Evolutionary conservation across 805 yeast species (phyloP).

Genomic region (Teunomyces kruisii): DNA sequence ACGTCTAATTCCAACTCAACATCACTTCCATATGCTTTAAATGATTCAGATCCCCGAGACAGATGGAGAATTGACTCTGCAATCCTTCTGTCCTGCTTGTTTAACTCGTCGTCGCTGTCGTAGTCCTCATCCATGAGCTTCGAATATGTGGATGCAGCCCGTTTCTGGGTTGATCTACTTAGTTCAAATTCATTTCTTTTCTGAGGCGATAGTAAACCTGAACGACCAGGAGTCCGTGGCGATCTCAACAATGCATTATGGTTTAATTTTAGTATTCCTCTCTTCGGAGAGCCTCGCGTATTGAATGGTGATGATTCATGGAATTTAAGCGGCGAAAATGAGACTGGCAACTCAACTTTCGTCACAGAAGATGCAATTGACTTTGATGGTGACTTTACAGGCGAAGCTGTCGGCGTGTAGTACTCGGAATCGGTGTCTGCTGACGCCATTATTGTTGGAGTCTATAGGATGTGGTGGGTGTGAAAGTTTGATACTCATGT

Average conservation of each 20-base stretch:
- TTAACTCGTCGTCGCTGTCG: slow-evolving; percentile 32
- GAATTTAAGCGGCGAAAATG: background rate
- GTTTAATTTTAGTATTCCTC: slow-evolving; percentile 29
- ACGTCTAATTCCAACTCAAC: slow-evolving; percentile 23
- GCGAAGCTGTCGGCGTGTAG: background rate
- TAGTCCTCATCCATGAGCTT: slow-evolving; percentile 34
- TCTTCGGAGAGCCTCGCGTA: slow-evolving; percentile 29
- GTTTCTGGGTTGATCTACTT: slow-evolving; percentile 49
- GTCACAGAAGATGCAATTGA: background rate
- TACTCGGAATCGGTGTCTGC: background rate
- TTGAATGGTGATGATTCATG: slow-evolving; percentile 13
- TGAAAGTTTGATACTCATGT: background rate
- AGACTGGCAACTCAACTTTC: background rate
- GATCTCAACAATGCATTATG: slow-evolving; percentile 14
- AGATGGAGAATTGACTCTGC: slow-evolving; percentile 42
- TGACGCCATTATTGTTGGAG: background rate
- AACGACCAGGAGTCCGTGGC: slow-evolving; percentile 44
- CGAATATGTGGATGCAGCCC: slow-evolving; percentile 40
- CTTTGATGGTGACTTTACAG: background rate
- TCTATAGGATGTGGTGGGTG: background rate
- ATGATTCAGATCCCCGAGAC: slow-evolving; percentile 15
- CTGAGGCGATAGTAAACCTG: slow-evolving; percentile 47
- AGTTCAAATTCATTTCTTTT: slow-evolving; percentile 35
- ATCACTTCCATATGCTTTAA: slow-evolving; percentile 20
- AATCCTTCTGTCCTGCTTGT: slow-evolving; percentile 40